Conservation (phyloP, 495 filamentous ascomycete genomes). For the Neurospora africana region DNA sequence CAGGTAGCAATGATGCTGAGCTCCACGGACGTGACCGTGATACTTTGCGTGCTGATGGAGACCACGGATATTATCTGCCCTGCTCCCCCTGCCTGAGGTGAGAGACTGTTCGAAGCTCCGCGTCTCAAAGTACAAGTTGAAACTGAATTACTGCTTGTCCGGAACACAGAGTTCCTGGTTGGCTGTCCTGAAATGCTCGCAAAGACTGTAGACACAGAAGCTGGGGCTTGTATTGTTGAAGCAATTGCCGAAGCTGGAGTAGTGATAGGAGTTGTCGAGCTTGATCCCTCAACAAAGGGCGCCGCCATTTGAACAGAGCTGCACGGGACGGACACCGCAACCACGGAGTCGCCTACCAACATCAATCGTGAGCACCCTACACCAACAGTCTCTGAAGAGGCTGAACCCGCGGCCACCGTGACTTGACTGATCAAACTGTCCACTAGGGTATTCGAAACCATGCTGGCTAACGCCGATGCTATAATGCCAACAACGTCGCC, state of each 20-base stretch:
- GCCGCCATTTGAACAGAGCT: not conserved
- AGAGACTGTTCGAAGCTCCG: not conserved
- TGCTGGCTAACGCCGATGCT: slow-evolving; percentile 5
- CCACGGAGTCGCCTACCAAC: slow-evolving; percentile 3
- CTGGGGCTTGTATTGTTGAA: not conserved
- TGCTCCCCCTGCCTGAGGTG: not conserved
- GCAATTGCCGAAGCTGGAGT: not conserved
- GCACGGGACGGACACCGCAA: slow-evolving; percentile 6
- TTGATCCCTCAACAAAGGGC: not conserved
- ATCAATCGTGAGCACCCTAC: slow-evolving; percentile 6
- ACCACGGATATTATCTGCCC: not conserved
- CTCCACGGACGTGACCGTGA: slow-evolving; percentile 3
- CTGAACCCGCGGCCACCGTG: slow-evolving; percentile 1
- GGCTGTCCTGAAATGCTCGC: not conserved
- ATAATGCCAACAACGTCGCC: slow-evolving; percentile 7
- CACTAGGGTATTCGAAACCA: slow-evolving; percentile 2
- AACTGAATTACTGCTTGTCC: not conserved
- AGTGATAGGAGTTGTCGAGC: not conserved
- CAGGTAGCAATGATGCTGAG: slow-evolving; percentile 7
- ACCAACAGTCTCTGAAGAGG: not conserved
- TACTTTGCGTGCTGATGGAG: not conserved
- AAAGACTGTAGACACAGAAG: not conserved
- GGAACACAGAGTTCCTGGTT: not conserved
- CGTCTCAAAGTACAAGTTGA: not conserved
- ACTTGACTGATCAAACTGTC: slow-evolving; percentile 4